Evolutionary conservation across 2,329 filamentous ascomycete species (phyloP).

Genomic region (Calonectria fujianensis): DNA sequence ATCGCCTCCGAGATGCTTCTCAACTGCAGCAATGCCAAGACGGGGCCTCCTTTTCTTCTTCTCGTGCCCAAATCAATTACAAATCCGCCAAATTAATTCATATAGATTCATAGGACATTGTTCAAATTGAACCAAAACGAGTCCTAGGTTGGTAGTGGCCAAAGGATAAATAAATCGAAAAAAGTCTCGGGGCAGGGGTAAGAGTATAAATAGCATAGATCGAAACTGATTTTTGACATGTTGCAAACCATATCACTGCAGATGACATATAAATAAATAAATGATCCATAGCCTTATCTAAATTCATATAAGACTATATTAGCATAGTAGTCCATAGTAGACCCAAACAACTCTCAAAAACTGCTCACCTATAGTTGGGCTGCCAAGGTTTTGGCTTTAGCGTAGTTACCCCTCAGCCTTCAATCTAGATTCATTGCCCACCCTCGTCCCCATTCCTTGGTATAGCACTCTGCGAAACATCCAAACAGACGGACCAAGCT

Average conservation of each 20-base stretch:
- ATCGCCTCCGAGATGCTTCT: conserved; percentile 63
- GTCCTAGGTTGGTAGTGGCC: neutral
- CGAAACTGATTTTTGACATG: neutral
- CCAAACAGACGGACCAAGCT: too few species aligned
- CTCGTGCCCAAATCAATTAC: neutral
- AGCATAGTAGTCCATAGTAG: neutral
- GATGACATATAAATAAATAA: neutral
- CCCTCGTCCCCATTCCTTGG: neutral
- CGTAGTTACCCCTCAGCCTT: neutral
- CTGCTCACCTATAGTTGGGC: neutral
- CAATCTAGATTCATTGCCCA: neutral
- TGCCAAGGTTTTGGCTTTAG: conserved; percentile 2
- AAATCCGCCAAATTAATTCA: neutral
- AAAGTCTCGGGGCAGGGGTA: conserved; percentile 5
- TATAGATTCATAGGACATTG: neutral
- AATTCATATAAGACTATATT: neutral
- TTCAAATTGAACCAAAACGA: neutral
- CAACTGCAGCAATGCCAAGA: conserved; percentile 72
- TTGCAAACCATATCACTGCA: neutral
- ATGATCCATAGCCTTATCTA: neutral
- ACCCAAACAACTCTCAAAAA: neutral
- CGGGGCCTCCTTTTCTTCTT: neutral
- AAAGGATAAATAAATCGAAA: neutral
- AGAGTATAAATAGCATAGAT: neutral
- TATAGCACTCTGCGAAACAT: neutral